These are phyloP conservation scores for Trichoderma erinaceum DNA, from an alignment of 495 filamentous ascomycete genomes.

Conservation along the genomic window DNA sequence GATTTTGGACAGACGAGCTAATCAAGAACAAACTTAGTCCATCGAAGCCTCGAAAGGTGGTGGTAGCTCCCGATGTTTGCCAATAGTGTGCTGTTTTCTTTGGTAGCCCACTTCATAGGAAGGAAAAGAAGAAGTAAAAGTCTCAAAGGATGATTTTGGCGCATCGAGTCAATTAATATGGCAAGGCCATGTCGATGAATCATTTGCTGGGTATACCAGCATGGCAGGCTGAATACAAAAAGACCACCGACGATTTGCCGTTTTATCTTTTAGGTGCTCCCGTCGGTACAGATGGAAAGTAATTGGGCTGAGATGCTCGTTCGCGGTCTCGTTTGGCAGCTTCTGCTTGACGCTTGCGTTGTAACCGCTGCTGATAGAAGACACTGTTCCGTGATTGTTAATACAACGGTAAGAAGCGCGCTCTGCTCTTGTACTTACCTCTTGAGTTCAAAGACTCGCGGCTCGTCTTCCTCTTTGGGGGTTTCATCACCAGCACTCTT, in stretches of 20 bases:
- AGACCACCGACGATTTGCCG: background rate
- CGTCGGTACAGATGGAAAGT: constrained; percentile 75
- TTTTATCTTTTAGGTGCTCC: constrained; percentile 42
- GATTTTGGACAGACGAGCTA: no score
- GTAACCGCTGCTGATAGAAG: constrained; percentile 75
- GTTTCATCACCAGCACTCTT: constrained; percentile 32
- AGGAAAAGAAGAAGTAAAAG: no score
- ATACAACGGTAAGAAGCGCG: constrained; percentile 14
- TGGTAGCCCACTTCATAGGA: no score
- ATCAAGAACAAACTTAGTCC: no score
- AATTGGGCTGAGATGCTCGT: constrained; percentile 61
- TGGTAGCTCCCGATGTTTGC: no score
- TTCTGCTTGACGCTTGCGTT: constrained; percentile 67
- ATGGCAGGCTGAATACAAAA: no score
- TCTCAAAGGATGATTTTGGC: no score
- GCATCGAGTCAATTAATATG: no score
- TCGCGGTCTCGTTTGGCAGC: constrained; percentile 70
- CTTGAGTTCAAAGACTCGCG: constrained; percentile 78
- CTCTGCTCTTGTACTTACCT: constrained; percentile 49
- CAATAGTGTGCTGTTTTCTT: no score
- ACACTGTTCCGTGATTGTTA: constrained; percentile 44
- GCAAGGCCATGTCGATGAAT: no score
- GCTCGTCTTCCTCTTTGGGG: constrained; percentile 50
- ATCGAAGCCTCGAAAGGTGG: no score
- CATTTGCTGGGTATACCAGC: no score